A percentile compares a stretch with the other conserved stretches of the same genome.
Evolutionary conservation across 2,329 filamentous ascomycete genomes (phyloP).

Genomic region (Epichloe gansuensis): DNA sequence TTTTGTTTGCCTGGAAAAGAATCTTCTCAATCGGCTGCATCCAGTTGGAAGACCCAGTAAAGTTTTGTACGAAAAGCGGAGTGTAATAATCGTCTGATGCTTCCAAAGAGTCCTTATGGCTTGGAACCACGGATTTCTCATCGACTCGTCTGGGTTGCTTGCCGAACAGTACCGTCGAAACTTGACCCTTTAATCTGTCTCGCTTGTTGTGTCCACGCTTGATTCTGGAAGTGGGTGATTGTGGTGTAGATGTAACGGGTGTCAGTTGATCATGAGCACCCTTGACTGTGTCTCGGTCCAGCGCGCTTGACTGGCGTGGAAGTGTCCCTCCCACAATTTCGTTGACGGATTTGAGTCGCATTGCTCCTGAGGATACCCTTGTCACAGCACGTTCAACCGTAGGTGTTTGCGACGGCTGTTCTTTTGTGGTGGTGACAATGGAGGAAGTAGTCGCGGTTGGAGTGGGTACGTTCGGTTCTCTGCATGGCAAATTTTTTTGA

Average conservation of each 20-base stretch:
- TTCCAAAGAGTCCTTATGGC: constrained; percentile 27
- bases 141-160: constrained; percentile 43
- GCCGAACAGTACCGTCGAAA: constrained; percentile 67
- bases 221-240: constrained; percentile 25
- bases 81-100: constrained; percentile 51
- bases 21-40: constrained; percentile 57
- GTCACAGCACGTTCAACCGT: constrained; percentile 46
- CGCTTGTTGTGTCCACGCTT: constrained; percentile 32
- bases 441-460: constrained; percentile 8
- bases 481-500: constrained; percentile 2
- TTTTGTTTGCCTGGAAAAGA: constrained; percentile 75
- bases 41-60: constrained; percentile 41
- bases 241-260: constrained; percentile 29
- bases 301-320: constrained; percentile 22
- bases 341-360: constrained; percentile 59
- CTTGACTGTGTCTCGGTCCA: constrained; percentile 22
- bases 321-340: constrained; percentile 54
- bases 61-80: constrained; percentile 47
- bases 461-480: constrained; percentile 3
- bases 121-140: constrained; percentile 32
- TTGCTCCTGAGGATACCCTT: constrained; percentile 54
- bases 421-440: not conserved
- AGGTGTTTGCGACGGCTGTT: constrained; percentile 10
- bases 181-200: constrained; percentile 48
- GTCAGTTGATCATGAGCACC: constrained; percentile 23